These are phyloP conservation scores for Pyrenochaeta sp. DNA, from an alignment of 2,329 filamentous ascomycete species.

Conservation along the genomic window DNA sequence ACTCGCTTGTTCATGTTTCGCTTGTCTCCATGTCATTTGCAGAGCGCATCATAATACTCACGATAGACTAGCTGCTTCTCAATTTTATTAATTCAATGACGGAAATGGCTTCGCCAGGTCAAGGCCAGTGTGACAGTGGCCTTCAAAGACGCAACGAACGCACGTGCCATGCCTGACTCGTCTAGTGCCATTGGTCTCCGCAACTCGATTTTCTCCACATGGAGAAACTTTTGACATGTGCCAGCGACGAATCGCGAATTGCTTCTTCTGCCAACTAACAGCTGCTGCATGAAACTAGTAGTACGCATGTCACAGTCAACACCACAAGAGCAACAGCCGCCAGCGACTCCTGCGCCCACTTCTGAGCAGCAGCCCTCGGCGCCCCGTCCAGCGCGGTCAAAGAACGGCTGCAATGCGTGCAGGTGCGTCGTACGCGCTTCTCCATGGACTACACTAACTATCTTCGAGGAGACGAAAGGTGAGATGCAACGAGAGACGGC, in stretches of 20 bases:
- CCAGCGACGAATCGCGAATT: not conserved
- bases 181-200: constrained; percentile 21
- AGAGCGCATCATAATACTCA: not conserved
- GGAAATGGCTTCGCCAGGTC: too few species aligned
- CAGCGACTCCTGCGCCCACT: constrained; percentile 21
- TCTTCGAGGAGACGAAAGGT: constrained; percentile 60
- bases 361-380: constrained; percentile 15
- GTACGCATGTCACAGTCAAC: constrained; percentile 31
- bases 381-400: constrained; percentile 40
- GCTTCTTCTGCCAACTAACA: not conserved
- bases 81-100: too few species aligned
- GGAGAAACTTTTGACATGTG: constrained; percentile 4
- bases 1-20: not conserved
- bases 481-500: constrained; percentile 63
- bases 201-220: constrained; percentile 11
- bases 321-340: constrained; percentile 18
- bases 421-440: constrained; percentile 19
- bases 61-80: too few species aligned
- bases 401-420: constrained; percentile 45
- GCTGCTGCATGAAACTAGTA: not conserved
- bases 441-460: constrained; percentile 12
- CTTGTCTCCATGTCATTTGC: not conserved
- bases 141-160: not conserved
- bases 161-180: constrained; percentile 1
- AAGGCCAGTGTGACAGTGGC: too few species aligned